Conservation (phyloP, 1,284 basidiomycete genomes). For the Pseudozyma sp. region DNA sequence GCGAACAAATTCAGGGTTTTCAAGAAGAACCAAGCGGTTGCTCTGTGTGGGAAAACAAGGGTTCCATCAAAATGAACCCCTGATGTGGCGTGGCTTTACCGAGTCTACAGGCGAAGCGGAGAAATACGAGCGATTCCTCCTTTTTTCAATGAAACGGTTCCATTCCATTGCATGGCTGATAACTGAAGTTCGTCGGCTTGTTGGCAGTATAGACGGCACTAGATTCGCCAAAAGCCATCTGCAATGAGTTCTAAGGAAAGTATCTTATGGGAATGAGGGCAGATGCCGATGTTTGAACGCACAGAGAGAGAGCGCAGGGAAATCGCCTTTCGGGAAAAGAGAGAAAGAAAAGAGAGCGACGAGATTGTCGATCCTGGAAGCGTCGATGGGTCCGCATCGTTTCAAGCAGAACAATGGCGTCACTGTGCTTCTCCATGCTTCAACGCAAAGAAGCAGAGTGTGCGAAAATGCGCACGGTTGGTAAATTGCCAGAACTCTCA, state of each 20-base stretch:
- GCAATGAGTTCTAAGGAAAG: too few species aligned
- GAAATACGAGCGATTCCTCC: background rate
- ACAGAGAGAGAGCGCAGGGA: too few species aligned
- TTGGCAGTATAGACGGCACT: too few species aligned
- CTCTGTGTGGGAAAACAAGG: constrained; percentile 1
- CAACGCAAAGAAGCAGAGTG: background rate
- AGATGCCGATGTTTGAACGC: too few species aligned
- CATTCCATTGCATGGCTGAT: too few species aligned
- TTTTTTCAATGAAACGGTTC: too few species aligned
- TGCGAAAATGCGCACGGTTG: too few species aligned
- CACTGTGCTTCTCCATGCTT: constrained; percentile 13
- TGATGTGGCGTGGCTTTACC: constrained; percentile 2
- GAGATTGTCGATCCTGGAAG: constrained; percentile 19
- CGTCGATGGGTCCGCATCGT: constrained; percentile 18
- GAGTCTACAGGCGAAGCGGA: background rate
- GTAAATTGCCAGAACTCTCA: background rate
- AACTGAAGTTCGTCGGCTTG: too few species aligned
- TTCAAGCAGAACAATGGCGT: constrained; percentile 19
- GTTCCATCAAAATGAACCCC: constrained; percentile 3
- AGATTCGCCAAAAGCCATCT: too few species aligned
- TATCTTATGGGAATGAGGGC: too few species aligned
- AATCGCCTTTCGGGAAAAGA: background rate
- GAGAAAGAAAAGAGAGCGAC: background rate
- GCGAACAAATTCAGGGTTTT: constrained; percentile 16
- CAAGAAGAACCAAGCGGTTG: constrained; percentile 8